Evolutionary conservation across 208 protist genomes (phyloP), one percentile per base, ranked within the genome.

Genomic region (Leishmania guyanensis): DNA sequence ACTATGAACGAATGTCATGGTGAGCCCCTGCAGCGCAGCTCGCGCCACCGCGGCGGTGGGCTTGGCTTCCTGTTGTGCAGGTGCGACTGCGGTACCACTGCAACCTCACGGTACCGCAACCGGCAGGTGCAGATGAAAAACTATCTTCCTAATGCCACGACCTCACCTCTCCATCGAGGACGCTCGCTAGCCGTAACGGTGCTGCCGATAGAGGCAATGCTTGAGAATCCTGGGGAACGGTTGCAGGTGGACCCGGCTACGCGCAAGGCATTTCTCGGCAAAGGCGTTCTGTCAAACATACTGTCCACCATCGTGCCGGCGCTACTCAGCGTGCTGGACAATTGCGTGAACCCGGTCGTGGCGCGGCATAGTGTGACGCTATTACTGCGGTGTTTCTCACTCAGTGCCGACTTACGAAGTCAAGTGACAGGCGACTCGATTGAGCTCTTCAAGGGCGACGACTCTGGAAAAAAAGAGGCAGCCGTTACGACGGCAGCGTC

Each of bases 261-360:
- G 33, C 90, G 87, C 66, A 62, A 82, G 43, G 80, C 81, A 0
- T 91, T 85, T 71, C 50, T 88, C 26, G 78, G 79, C 36, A 82
- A 86, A n/a, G 87, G 82, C 22, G 79, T 86, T 16, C 81, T 96
- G 8, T 66, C 80, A 10, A 60, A 48, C 51, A 60, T 95, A 4
- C 50, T 96, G 12, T 75, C 83, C 20, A 81, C 68, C 54, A 90
- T 88, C 70, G 36, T 94, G 51, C 93, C 93, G 22, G 80, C 84
- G 50, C 53, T 95, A 29, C 70, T 92, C 16, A 85, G 85, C 50
- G 76, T 94, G 17, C 58, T 92, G n/a, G 82, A 90, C 70, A 84
- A 86, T 71, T 92, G 89, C n/a, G 88, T 94, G 20, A 93, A 92
- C 78, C 87, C 91, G 16, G 48, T 94, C n/a, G 89, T 97, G 26